Base-by-base conservation (phyloP, 2,329 filamentous ascomycete species). In the Parastagonospora nodorum region DNA sequence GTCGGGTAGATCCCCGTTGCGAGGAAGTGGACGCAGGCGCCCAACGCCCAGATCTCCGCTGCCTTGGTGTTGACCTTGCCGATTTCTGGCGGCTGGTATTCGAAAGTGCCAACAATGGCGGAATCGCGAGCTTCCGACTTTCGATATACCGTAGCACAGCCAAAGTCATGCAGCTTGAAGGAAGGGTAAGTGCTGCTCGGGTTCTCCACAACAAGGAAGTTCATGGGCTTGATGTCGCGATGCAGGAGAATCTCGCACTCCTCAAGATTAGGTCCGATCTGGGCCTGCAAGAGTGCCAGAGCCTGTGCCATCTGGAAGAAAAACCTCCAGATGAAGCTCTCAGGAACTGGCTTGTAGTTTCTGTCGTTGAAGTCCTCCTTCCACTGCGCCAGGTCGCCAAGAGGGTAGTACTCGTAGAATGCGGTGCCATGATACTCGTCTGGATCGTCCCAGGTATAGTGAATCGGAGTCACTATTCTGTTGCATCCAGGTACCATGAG, bases 1-100 rank as follows among this genome's bases (percentile, higher is more conserved):
- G 63, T 40, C 4, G 67, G 66, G 7, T 54, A 14, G 2, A 49
- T 14, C 8, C 66, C 66, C 0, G 55, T 53, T 1, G 66, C 68
- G 3, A 71, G 57, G 37, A 55, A 71, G 42, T 71, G 61, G 2
- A 73, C 52, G 32, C 63, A 61, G 16, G 70, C 66, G 16, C 67
- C 72, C 2, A 72, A 33, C 10, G 61, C 53, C 71, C 70, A 74
- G 4, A 69, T 51, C 8, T 73, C 70, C 8, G 65, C 64, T 10
- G 57, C 58, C 7, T 11, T 39, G 6, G 60, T 67, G 19, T 67
- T 66, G 50, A 70, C 63, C 2, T 44, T 27, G 4, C 67, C 65
- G 19, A 57, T 57, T 45, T 74, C 70, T 8, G 67, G 71, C 10
- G 68, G 65, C 39, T 70, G 64, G 61, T 60, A 70, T 11, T 54